Evolutionary conservation across 345 rosid species (phyloP).

Genomic region (Aurinia saxatilis): DNA sequence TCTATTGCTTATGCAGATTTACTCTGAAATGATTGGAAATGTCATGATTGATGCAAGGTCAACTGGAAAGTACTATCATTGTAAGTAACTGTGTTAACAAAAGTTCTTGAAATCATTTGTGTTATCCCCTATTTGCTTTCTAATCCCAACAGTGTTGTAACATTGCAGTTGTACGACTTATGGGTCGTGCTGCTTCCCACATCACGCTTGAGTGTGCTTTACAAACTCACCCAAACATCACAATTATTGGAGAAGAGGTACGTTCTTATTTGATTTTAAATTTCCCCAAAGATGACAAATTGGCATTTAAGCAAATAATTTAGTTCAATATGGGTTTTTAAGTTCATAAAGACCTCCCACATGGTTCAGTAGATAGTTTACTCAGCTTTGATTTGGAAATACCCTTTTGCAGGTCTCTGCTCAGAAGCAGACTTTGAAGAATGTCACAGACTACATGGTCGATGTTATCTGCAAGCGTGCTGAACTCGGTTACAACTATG

Average conservation of each 20-base stretch:
- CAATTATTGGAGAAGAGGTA: conserved; percentile 98
- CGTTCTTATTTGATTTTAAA: not conserved
- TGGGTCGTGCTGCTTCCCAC: conserved; percentile 99
- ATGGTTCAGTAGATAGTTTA: not conserved
- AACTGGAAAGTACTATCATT: conserved; percentile 95
- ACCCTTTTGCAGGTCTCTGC: conserved; percentile 64
- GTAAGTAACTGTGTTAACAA: conserved; percentile 39
- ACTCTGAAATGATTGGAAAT: conserved; percentile 97
- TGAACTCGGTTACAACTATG: conserved; percentile 74
- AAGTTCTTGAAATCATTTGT: not conserved
- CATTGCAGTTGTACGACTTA: conserved; percentile 84
- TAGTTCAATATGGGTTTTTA: not conserved
- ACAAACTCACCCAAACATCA: conserved; percentile 96
- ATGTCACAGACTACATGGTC: conserved; percentile 82
- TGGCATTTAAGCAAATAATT: not conserved
- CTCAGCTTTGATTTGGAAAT: conserved; percentile 10
- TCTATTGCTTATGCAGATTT: conserved; percentile 48
- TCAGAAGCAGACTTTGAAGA: conserved; percentile 76
- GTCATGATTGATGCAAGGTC: conserved; percentile 99
- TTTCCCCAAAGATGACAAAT: not conserved
- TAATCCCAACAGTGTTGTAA: conserved; percentile 5
- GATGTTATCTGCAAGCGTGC: conserved; percentile 82
- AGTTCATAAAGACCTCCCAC: not conserved
- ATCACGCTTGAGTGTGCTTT: conserved; percentile 97
- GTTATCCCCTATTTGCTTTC: not conserved